Evolutionary conservation across 805 yeast genomes (phyloP), one percentile per base, ranked within the genome.

Genomic region (Tetrapisispora pingtungensis): DNA sequence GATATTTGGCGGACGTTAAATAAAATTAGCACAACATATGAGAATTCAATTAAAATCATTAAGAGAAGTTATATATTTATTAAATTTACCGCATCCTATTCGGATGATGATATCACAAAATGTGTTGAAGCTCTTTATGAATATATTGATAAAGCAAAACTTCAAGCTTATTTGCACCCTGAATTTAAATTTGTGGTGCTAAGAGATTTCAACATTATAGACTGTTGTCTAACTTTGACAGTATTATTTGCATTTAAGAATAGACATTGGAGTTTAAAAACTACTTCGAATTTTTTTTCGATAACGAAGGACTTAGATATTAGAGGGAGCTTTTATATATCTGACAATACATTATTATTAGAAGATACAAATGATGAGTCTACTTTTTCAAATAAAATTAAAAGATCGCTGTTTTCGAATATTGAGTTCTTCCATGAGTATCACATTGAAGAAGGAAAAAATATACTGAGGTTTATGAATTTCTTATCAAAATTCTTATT

Each of bases 1-100:
- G 60, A 56, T 42, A 43, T 58, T 7, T 56, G 60, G 60, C 48
- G 52, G 33, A 55, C 45, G 17, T 38, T 58, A 17, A 57, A 57
- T 34, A 46, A 45, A 33, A 49, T 58, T 37, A 51, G 55, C 24
- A 44, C 49, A 10, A 42, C 24, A 4, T 30, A 46, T 33, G 27
- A 36, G 18, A 26, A 41, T 22, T 44, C 54, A 1, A 55, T 46
- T 1, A 30, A 24, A 15, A 18, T 30, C 1, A 47, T 56, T 14
- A 46, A 46, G 18, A 50, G 54, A 26, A 51, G 62, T 37, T 33
- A 26, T 33, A 13, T 59, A 22, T 54, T 53, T 41, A 40, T 57
- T 10, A 32, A 27, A 2, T 33, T 49, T 14, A 47, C 49, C 4
- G 17, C 46, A 12, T 36, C 40, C n/a, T 35, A 30, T 13, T 12